phyloP scores from a whole-genome alignment of 129 eudicot genomes.

The Daucus carota region DH1_v3.0 NC_030385.2:5516501-5517000 shows the following conservation, averaged over 20 bases:
- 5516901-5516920: conserved; percentile 22
- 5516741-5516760: conserved; percentile 2
- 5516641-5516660: no score
- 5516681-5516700: conserved; percentile 29
- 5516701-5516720: conserved; percentile 27
- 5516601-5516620: no score
- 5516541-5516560: no score
- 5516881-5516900: conserved; percentile 61
- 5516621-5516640: no score
- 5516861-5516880: conserved; percentile 54
- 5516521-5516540: no score
- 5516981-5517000: conserved; percentile 49
- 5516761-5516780: conserved; percentile 16
- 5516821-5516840: conserved; percentile 43
- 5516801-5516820: conserved; percentile 17
- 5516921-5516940: conserved; percentile 15
- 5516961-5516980: conserved; percentile 31
- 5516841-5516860: conserved; percentile 38
- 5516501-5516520: no score
- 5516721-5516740: conserved; percentile 25
- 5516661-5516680: background rate
- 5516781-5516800: conserved; percentile 13
- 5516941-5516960: conserved; percentile 50
- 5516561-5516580: no score
- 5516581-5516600: no score